These are phyloP conservation scores for Pichia kluyveri DNA, from an alignment of 805 yeast species.

Conservation along the genomic window DNA sequence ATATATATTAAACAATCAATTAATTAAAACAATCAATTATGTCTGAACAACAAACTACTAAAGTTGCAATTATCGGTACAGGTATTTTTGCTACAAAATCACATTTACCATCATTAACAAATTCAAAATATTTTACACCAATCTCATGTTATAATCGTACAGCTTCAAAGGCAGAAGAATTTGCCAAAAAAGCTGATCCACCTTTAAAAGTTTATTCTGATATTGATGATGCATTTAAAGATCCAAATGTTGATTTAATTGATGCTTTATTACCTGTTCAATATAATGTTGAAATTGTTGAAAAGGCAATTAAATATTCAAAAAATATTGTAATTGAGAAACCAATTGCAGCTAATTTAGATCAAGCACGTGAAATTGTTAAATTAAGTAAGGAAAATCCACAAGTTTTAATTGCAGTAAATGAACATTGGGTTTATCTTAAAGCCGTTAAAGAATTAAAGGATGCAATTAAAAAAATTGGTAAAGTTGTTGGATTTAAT, in stretches of 20 bases:
- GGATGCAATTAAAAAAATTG: constrained; percentile 59
- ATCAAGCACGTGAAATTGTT: constrained; percentile 76
- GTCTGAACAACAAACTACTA: constrained; percentile 20
- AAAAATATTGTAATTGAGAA: constrained; percentile 83
- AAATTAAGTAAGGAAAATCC: constrained; percentile 50
- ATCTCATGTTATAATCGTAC: constrained; percentile 79
- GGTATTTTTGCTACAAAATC: constrained; percentile 82
- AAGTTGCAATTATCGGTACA: constrained; percentile 67
- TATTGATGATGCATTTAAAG: constrained; percentile 57
- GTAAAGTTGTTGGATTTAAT: constrained; percentile 60
- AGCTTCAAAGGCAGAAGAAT: constrained; percentile 68
- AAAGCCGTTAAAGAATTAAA: constrained; percentile 47
- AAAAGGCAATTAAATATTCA: constrained; percentile 58
- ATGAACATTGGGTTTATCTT: constrained; percentile 82
- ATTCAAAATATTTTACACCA: constrained; percentile 44
- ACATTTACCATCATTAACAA: constrained; percentile 68
- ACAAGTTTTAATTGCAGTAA: constrained; percentile 56
- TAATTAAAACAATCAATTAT: not conserved
- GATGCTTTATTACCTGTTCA: constrained; percentile 91
- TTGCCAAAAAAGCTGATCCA: constrained; percentile 49
- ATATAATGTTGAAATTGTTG: constrained; percentile 58
- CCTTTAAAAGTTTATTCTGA: constrained; percentile 46
- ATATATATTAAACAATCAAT: too few species aligned
- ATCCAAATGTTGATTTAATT: constrained; percentile 61
- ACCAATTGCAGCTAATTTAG: constrained; percentile 82